A percentile compares a stretch with the other conserved stretches of the same genome.
Conservation (phyloP, 2,329 filamentous ascomycete genomes). For the Aureobasidium pullulans region DNA sequence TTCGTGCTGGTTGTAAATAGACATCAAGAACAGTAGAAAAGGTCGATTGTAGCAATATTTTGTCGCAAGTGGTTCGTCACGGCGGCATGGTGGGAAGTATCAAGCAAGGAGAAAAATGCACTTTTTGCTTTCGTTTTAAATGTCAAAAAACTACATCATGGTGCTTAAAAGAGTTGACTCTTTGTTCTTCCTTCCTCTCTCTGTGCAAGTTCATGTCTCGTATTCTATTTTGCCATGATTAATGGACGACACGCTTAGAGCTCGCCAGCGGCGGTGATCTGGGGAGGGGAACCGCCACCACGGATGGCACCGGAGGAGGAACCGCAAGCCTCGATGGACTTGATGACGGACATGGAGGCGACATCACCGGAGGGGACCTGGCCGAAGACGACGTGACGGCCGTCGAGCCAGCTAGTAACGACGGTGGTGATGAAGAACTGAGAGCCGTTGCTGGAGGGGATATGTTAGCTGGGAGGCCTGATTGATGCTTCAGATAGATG, state of each 20-base stretch:
- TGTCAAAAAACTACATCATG: background rate
- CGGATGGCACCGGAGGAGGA: conserved; percentile 47
- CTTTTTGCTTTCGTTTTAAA: background rate
- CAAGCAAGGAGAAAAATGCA: background rate
- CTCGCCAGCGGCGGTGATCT: conserved; percentile 46
- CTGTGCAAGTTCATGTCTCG: conserved; percentile 8
- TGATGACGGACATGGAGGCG: conserved; percentile 48
- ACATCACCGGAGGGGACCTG: conserved; percentile 53
- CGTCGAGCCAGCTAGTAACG: conserved; percentile 62
- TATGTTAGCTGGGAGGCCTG: background rate
- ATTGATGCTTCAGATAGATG: background rate
- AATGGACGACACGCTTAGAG: conserved; percentile 17
- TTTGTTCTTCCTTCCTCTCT: background rate
- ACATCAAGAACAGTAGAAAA: no score
- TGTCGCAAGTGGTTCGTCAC: background rate
- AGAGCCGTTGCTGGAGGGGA: conserved; percentile 54
- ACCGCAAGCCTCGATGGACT: conserved; percentile 53
- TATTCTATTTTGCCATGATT: conserved; percentile 7
- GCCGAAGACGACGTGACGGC: conserved; percentile 80
- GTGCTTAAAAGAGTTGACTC: background rate
- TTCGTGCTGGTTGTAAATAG: no score
- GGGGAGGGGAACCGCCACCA: conserved; percentile 42
- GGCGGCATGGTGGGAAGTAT: background rate
- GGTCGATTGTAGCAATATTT: no score
- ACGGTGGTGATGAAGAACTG: conserved; percentile 68